Evolutionary conservation across 345 rosid genomes (phyloP).

Genomic region (Camelina neglecta): DNA sequence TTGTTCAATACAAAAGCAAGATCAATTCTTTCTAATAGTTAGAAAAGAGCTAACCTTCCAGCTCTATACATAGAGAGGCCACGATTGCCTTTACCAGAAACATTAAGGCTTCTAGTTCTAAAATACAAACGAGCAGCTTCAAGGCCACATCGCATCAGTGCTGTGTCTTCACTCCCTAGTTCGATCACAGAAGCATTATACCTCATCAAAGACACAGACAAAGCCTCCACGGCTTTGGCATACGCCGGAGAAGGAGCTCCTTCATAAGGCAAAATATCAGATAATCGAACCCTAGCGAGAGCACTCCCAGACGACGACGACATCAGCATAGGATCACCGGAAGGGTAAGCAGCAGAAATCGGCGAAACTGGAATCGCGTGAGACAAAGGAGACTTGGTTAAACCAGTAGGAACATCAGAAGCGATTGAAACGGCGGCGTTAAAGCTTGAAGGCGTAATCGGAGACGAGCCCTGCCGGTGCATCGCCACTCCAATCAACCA

Average conservation of each 20-base stretch:
- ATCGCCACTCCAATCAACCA: slow-evolving; percentile 41
- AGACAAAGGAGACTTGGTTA: slow-evolving; percentile 21
- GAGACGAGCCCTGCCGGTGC: slow-evolving; percentile 47
- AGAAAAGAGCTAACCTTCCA: slow-evolving; percentile 63
- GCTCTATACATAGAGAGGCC: slow-evolving; percentile 84
- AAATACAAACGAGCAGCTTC: slow-evolving; percentile 84
- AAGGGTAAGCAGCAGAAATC: slow-evolving; percentile 46
- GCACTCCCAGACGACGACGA: slow-evolving; percentile 36
- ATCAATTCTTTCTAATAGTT: not conserved
- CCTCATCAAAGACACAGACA: slow-evolving; percentile 79
- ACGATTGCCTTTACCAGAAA: slow-evolving; percentile 59
- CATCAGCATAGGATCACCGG: slow-evolving; percentile 45
- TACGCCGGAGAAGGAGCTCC: slow-evolving; percentile 74
- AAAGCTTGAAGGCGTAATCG: slow-evolving; percentile 39
- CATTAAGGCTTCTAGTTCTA: slow-evolving; percentile 54
- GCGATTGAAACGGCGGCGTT: slow-evolving; percentile 17
- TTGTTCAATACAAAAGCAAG: not conserved
- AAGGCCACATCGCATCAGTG: slow-evolving; percentile 79
- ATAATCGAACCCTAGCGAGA: slow-evolving; percentile 71
- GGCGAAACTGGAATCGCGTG: slow-evolving; percentile 47
- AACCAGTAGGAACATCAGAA: slow-evolving; percentile 16
- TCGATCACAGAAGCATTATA: slow-evolving; percentile 90
- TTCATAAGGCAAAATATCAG: slow-evolving; percentile 72
- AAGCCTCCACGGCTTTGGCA: slow-evolving; percentile 76
- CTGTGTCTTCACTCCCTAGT: slow-evolving; percentile 69